Percentiles rank a stretch among this genome's conserved stretches.
These are phyloP conservation scores for Aspergillus fischeri DNA, from an alignment of 2,329 filamentous ascomycete species.

Conservation along the genomic window DNA sequence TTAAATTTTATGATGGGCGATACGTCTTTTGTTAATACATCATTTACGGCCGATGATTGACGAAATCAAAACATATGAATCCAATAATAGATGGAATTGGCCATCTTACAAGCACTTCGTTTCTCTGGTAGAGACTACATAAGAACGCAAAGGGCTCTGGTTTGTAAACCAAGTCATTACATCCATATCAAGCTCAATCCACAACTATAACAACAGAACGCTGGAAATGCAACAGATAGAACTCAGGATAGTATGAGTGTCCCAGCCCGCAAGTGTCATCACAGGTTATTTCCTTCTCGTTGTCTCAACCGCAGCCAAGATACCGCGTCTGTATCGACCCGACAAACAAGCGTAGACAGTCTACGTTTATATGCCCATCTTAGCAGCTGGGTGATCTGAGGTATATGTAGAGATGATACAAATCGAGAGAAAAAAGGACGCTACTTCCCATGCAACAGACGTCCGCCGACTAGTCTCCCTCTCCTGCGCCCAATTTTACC, in stretches of 20 bases:
- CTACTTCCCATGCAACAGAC: not conserved
- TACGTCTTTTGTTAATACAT: not conserved
- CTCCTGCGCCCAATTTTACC: not conserved
- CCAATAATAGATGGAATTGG: not conserved
- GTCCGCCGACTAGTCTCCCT: not conserved
- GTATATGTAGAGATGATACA: not conserved
- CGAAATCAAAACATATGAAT: not conserved
- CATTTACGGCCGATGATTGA: not conserved
- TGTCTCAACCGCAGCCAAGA: not conserved
- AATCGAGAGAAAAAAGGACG: not conserved
- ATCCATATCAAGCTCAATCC: conserved; percentile 24
- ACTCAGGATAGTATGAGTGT: not conserved
- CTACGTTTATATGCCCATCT: not conserved
- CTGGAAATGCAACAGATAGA: not conserved
- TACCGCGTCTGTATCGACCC: too few species aligned
- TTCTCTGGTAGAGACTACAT: not conserved
- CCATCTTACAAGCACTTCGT: not conserved
- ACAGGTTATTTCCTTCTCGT: not conserved
- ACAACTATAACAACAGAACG: not conserved
- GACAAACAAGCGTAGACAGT: not conserved
- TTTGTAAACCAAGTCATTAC: conserved; percentile 18
- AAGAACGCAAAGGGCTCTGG: not conserved
- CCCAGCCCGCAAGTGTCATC: not conserved
- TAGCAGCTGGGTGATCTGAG: not conserved
- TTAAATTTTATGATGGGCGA: not conserved